Conservation (phyloP, 164 flowering plant species). For the Tinospora cordifolia region DNA sequence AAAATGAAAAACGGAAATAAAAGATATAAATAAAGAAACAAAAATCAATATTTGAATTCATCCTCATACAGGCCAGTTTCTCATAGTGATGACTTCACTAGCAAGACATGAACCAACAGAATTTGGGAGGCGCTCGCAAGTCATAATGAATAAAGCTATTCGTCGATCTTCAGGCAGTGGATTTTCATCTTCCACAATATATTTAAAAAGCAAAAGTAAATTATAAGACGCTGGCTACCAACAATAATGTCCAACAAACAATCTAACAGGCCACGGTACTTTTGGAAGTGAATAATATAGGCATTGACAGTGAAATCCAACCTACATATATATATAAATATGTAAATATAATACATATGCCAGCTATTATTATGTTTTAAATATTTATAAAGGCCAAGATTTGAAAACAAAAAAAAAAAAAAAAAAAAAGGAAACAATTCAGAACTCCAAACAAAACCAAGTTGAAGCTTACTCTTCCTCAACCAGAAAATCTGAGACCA, state of each 20-base stretch:
- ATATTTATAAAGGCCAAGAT: background rate
- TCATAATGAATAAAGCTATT: too few relatives aligned
- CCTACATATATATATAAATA: conserved; percentile 11
- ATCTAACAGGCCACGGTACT: background rate
- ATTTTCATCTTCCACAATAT: too few relatives aligned
- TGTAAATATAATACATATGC: conserved; percentile 10
- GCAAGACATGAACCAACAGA: too few relatives aligned
- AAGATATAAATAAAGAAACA: too few relatives aligned
- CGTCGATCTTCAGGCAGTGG: too few relatives aligned
- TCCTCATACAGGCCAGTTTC: too few relatives aligned
- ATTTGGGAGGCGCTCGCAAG: too few relatives aligned
- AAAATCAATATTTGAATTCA: too few relatives aligned
- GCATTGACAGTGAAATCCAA: background rate
- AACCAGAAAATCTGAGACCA: conserved; percentile 8
- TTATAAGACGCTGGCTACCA: background rate
- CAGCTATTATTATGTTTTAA: conserved; percentile 8
- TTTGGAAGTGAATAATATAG: background rate
- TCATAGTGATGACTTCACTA: too few relatives aligned
- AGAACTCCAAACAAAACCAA: conserved; percentile 1
- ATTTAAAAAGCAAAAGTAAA: too few relatives aligned
- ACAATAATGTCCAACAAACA: background rate
- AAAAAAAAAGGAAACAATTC: conserved; percentile 5
- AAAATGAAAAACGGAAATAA: too few relatives aligned
- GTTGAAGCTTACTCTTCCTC: background rate
- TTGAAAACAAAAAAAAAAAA: background rate